These are phyloP conservation scores for Jatropha curcas DNA, from an alignment of 345 rosid genomes.

Conservation along the genomic window DNA sequence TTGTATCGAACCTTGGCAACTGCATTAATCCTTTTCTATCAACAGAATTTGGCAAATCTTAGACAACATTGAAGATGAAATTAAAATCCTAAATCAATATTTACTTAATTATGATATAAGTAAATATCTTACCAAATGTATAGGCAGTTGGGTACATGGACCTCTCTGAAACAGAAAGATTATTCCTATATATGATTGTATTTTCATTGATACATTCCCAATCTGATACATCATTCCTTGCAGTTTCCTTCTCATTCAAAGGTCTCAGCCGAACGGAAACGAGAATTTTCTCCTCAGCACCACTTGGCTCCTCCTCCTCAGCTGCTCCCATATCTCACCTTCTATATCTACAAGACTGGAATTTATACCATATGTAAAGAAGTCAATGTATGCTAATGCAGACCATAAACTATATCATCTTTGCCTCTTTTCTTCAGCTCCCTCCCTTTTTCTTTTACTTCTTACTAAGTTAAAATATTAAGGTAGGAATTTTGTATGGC, in stretches of 20 bases:
- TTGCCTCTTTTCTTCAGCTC: constrained; percentile 14
- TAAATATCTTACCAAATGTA: constrained; percentile 65
- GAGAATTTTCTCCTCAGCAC: constrained; percentile 60
- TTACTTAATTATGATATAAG: constrained; percentile 13
- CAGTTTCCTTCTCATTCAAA: constrained; percentile 73
- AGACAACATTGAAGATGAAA: neutral
- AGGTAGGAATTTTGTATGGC: neutral
- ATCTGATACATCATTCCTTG: constrained; percentile 69
- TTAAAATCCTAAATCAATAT: constrained; percentile 3
- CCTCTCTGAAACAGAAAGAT: constrained; percentile 74
- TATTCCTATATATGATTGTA: constrained; percentile 68
- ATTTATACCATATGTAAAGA: constrained; percentile 18
- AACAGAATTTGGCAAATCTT: constrained; percentile 2
- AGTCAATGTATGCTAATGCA: neutral
- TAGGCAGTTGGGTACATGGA: constrained; percentile 90
- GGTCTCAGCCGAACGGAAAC: constrained; percentile 93
- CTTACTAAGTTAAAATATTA: constrained; percentile 16
- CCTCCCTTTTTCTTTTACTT: constrained; percentile 19
- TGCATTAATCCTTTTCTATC: constrained; percentile 13
- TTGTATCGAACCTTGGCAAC: neutral
- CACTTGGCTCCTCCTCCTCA: constrained; percentile 50
- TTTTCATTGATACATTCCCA: constrained; percentile 86
- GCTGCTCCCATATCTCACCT: constrained; percentile 50
- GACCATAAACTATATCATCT: constrained; percentile 13
- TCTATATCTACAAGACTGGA: constrained; percentile 18